These are phyloP conservation scores for sunflower (Helianthus annuus) DNA, from an alignment of 129 eudicot genomes.

Conservation along the genomic window DNA sequence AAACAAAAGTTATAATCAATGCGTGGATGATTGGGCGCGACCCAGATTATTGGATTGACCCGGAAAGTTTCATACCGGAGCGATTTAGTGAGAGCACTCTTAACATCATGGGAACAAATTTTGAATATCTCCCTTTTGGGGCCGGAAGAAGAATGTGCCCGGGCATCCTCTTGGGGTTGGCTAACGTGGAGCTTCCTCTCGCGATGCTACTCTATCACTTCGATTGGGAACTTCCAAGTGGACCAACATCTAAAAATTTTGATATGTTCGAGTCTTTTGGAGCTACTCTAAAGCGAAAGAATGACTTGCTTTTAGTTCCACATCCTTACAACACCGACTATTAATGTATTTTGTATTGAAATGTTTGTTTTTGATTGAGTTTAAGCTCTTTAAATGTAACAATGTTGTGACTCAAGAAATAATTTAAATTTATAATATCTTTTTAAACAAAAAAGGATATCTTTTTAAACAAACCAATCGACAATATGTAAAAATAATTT, in stretches of 20 bases:
- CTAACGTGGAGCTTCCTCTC: neutral
- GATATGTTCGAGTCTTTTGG: constrained; percentile 20
- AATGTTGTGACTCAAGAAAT: no score
- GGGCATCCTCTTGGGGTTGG: constrained; percentile 11
- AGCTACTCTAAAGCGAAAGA: constrained; percentile 12
- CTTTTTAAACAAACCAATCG: no score
- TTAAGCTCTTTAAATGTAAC: no score
- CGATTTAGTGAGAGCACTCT: constrained; percentile 6
- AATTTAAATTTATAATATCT: no score
- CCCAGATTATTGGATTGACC: constrained; percentile 13
- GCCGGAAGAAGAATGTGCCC: constrained; percentile 29
- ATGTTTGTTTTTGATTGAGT: no score
- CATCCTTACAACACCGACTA: neutral
- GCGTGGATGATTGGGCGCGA: neutral
- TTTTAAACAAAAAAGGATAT: no score
- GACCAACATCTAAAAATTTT: neutral
- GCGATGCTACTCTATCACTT: constrained; percentile 22
- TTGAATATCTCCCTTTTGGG: constrained; percentile 23
- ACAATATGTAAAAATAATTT: no score
- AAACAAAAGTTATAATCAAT: constrained; percentile 21
- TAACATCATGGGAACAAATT: constrained; percentile 3
- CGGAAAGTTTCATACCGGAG: constrained; percentile 30
- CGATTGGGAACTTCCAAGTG: constrained; percentile 23
- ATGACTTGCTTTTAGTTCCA: constrained; percentile 10
- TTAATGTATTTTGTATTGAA: neutral